phyloP scores from a whole-genome alignment of 1,139 yeast species.

The Saccharomyces hybrid region DNA sequence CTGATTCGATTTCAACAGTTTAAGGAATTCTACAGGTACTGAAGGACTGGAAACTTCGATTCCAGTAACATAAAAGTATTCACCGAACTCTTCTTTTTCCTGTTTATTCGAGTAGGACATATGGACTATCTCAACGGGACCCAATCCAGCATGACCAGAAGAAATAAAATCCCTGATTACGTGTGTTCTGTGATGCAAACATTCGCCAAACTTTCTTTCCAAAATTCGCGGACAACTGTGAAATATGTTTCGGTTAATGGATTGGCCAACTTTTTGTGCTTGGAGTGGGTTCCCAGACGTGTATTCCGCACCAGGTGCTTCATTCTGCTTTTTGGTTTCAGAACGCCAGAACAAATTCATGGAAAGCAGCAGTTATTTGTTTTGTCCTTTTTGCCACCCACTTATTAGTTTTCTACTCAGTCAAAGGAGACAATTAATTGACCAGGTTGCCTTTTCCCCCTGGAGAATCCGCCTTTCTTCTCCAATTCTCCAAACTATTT shows the following conservation, averaged over 20 bases:
- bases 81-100: slow-evolving; percentile 37
- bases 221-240: slow-evolving; percentile 25
- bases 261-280: slow-evolving; percentile 2
- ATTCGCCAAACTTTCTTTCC: slow-evolving; percentile 26
- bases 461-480: not conserved
- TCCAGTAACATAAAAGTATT: slow-evolving; percentile 45
- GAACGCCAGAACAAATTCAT: not conserved
- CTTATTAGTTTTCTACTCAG: not conserved
- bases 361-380: not conserved
- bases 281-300: not conserved
- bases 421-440: not conserved
- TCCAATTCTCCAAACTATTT: not conserved
- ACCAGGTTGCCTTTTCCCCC: not conserved
- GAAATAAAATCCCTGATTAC: slow-evolving; percentile 15
- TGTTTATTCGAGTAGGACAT: slow-evolving; percentile 38
- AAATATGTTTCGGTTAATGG: slow-evolving; percentile 7
- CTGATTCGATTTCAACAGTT: slow-evolving; percentile 53
- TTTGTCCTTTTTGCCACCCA: not conserved
- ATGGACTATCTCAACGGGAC: slow-evolving; percentile 89
- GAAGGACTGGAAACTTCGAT: slow-evolving; percentile 52
- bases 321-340: slow-evolving; percentile 1
- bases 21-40: slow-evolving; percentile 64
- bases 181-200: slow-evolving; percentile 21
- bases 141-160: slow-evolving; percentile 37
- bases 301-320: not conserved